Evolutionary conservation across 495 filamentous ascomycete species (phyloP), one percentile per base, ranked within the genome.

Genomic region (Neurospora sp.): DNA sequence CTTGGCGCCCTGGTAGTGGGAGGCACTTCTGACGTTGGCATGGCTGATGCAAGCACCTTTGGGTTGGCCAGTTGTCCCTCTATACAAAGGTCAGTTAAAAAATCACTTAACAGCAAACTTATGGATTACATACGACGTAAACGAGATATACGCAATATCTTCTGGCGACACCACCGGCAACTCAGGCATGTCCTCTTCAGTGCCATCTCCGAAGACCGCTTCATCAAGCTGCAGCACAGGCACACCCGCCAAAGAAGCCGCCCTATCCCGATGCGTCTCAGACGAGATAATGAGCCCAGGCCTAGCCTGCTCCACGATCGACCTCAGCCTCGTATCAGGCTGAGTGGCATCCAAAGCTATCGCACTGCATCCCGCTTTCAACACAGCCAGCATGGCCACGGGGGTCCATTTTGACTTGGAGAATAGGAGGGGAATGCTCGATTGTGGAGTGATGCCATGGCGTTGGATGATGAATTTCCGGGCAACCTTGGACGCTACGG

Each of bases 311-410:
- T 44, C 42, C 42, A 44, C 42, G 18, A 44, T 44, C 42, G 74
- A 78, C 45, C 81, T 75, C 10, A 88, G 76, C 18, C 89, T 82
- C 39, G 81, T 78, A 42, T 83, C 77, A 2, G 89, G 89, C 61
- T 89, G 84, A 0, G 82, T 80, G 7, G 86, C 84, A 74, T 91
- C 89, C 16, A 92, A 76, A 0, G 85, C 86, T 0, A 88, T 83
- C 71, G 88, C 88, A 0, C 84, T 86, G 22, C 84, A 88, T 12
- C 89, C 89, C 12, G 88, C 85, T 74, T 87, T 87, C 4, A 87
- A 79, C 20, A 91, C 82, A 3, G 86, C 87, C 7, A 90, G 69
- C 76, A 87, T 84, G 1, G 87, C 81, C 6, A 90, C 82, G 37
- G 89, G 77, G 8, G 84, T 85, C 82, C 82, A 89, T 77, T 77